Conservation (phyloP, 2,329 filamentous ascomycete species). For the Ophiostoma triangulosporum region DNA sequence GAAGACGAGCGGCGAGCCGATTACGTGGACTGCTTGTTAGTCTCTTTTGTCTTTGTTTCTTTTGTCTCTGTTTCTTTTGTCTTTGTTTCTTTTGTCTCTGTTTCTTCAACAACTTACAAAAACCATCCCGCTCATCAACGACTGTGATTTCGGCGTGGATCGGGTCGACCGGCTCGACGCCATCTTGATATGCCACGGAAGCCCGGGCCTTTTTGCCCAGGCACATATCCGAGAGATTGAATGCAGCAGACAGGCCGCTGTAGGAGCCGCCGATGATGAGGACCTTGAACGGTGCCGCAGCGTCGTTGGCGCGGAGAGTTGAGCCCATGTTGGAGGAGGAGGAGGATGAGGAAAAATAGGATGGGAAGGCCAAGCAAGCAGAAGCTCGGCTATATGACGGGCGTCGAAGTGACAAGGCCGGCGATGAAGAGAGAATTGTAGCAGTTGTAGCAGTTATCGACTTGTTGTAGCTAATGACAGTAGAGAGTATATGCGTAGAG, state of each 20-base stretch:
- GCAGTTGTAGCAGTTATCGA: too few species aligned
- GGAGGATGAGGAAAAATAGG: not conserved
- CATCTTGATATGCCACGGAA: slow-evolving; percentile 13
- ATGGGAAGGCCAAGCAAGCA: not conserved
- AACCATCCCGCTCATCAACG: slow-evolving; percentile 72
- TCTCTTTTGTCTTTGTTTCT: not conserved
- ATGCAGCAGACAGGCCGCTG: slow-evolving; percentile 50
- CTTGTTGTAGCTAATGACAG: not conserved
- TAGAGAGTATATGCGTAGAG: not conserved
- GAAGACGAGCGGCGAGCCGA: slow-evolving; percentile 61
- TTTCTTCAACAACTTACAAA: slow-evolving; percentile 42
- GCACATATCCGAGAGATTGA: slow-evolving; percentile 55
- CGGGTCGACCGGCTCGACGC: slow-evolving; percentile 6
- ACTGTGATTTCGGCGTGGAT: slow-evolving; percentile 57
- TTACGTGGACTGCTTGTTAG: slow-evolving; percentile 48
- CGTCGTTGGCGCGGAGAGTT: slow-evolving; percentile 4
- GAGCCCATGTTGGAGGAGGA: slow-evolving; percentile 8
- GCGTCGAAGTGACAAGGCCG: not conserved
- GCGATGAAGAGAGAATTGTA: not conserved
- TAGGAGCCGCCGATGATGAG: slow-evolving; percentile 61
- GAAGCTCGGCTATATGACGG: not conserved
- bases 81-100: not conserved
- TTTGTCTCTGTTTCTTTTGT: not conserved
- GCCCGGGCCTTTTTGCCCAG: slow-evolving; percentile 40
- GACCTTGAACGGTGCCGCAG: slow-evolving; percentile 33